Evolutionary conservation across 2,329 filamentous ascomycete species (phyloP).

Genomic region (Penicillium sp.): DNA sequence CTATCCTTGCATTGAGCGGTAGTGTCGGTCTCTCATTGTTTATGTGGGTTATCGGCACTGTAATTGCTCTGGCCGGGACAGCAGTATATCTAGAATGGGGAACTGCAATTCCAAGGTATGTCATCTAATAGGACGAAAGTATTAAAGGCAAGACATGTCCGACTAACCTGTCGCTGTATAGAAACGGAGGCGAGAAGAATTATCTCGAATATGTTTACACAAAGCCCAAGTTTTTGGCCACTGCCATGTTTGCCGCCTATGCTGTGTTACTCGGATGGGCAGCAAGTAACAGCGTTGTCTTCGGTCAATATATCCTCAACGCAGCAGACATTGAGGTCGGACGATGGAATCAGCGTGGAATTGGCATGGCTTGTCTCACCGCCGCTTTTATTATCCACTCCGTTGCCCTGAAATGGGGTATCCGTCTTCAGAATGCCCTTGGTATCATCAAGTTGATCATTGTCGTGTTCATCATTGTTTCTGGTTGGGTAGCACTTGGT

Average conservation of each 20-base stretch:
- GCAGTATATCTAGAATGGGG: conserved; percentile 52
- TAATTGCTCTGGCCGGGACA: conserved; percentile 49
- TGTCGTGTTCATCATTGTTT: conserved; percentile 49
- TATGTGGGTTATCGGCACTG: conserved; percentile 51
- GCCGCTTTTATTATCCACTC: conserved; percentile 51
- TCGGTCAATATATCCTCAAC: conserved; percentile 54
- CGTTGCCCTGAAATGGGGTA: conserved; percentile 48
- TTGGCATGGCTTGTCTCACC: conserved; percentile 51
- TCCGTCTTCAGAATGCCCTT: conserved; percentile 52
- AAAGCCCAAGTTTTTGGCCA: conserved; percentile 53
- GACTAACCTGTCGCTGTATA: conserved; percentile 18
- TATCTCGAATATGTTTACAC: conserved; percentile 56
- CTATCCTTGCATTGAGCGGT: conserved; percentile 46
- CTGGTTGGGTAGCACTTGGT: conserved; percentile 42
- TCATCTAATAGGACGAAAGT: neutral
- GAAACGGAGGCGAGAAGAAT: conserved; percentile 55
- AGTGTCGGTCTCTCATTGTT: conserved; percentile 51
- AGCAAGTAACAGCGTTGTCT: conserved; percentile 54
- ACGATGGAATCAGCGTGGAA: conserved; percentile 52
- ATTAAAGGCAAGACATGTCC: neutral
- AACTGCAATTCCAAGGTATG: conserved; percentile 49
- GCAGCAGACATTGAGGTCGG: conserved; percentile 44
- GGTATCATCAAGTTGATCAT: conserved; percentile 53
- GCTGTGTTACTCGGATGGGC: conserved; percentile 54
- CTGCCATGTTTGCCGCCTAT: conserved; percentile 55